Base-by-base conservation (phyloP, 768 basidiomycete genomes). In the Naganishia kalamii region DNA sequence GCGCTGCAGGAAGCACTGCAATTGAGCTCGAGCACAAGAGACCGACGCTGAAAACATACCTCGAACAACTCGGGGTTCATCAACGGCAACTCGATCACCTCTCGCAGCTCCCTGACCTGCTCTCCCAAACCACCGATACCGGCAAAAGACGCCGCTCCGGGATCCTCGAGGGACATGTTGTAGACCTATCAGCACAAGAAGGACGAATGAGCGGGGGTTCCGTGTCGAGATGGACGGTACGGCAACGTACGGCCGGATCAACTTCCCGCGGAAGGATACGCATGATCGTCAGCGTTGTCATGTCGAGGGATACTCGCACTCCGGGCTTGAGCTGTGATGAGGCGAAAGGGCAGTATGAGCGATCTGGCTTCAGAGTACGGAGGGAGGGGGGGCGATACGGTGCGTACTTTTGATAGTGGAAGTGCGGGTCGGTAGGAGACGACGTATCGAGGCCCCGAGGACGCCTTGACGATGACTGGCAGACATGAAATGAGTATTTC, bases 221-320 rank as follows among this genome's bases (percentile, higher is more conserved):
- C 3, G 27, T 19, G 17, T 7, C 0, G 17, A 1, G 30, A 33
- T 27, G 35, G 40, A n/a, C 21, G 23, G 21, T 19, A n/a, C 21
- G 23, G 21, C 19, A 0, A 68, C 74, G 64, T 51, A 76, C 94
- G 72, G 94, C 81, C 17, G 96, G 96, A 76, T 99, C 96, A 7
- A 99, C 91, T 77, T 99, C 96, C 68, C 96, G 85, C 4, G 96
- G 96, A 21, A 99, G 82, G 60, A 98, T 94, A 40, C 96, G 89
- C 92, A 99, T 98, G 74, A 99, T 91, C 6, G 96, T 99, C 33
- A 98, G 82, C 1, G 96, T 98, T 3, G 96, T 99, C 96, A 99
- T 98, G 78, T 99, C 96, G 33, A 99, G 85, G 62, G 92, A 93
- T 64, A 99, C 96, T 69, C 96, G 89, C 3, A 90, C 90, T 54